Percentiles rank a stretch among this genome's conserved stretches.
These are phyloP conservation scores for Ogataea nonfermentans DNA, from an alignment of 805 yeast species.

Conservation along the genomic window DNA sequence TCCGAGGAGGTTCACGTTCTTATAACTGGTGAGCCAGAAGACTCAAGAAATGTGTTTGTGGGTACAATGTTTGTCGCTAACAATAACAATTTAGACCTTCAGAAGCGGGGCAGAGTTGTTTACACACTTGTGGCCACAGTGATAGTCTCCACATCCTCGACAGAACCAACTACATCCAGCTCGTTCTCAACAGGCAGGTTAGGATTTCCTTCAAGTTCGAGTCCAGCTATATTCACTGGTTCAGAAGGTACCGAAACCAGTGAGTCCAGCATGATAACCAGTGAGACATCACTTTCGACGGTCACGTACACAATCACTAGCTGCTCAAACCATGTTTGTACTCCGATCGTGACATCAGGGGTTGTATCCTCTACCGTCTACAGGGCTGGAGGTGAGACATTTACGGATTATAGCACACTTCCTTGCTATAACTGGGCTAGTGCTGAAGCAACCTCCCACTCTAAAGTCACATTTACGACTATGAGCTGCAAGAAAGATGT, in stretches of 20 bases:
- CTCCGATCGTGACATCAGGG: neutral
- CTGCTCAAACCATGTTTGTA: neutral
- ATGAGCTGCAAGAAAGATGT: too few relatives aligned
- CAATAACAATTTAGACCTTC: neutral
- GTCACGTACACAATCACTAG: neutral
- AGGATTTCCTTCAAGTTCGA: too few relatives aligned
- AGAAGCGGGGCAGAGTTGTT: slow-evolving; percentile 5
- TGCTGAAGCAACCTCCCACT: too few relatives aligned
- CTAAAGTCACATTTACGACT: too few relatives aligned
- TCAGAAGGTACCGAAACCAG: too few relatives aligned
- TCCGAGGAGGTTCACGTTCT: neutral
- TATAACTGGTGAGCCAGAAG: slow-evolving; percentile 1
- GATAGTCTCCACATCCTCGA: too few relatives aligned
- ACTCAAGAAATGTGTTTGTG: neutral
- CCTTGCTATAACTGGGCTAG: too few relatives aligned
- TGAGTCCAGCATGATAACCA: neutral
- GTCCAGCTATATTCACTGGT: slow-evolving; percentile 14
- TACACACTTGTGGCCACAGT: too few relatives aligned
- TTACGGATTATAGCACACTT: neutral
- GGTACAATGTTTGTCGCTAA: slow-evolving; percentile 1
- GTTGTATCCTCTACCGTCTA: neutral
- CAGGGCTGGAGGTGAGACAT: neutral
- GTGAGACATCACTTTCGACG: neutral
- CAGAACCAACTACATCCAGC: too few relatives aligned
- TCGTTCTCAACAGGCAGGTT: too few relatives aligned